Conservation (phyloP, 768 basidiomycete species). For the Trametes coccinea region DNA sequence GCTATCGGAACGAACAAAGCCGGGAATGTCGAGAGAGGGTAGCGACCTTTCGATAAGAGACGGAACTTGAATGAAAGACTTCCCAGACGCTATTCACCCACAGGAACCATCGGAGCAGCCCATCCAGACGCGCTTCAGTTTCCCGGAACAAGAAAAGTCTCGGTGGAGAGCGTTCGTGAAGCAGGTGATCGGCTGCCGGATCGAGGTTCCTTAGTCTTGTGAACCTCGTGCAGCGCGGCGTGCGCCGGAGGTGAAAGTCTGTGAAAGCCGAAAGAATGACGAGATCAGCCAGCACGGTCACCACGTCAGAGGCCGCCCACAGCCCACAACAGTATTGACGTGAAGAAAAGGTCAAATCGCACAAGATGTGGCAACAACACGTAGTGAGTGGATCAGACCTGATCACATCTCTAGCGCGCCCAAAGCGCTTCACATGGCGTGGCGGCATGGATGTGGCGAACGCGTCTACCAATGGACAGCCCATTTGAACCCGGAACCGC, state of each 20-base stretch:
- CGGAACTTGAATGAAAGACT: slow-evolving; percentile 25
- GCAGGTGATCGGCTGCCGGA: slow-evolving; percentile 26
- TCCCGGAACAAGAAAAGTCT: slow-evolving; percentile 10
- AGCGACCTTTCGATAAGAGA: slow-evolving; percentile 27
- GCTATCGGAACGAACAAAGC: slow-evolving; percentile 21
- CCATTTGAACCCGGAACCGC: too few relatives aligned
- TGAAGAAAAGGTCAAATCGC: too few relatives aligned
- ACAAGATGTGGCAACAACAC: too few relatives aligned
- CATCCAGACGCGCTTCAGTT: slow-evolving; percentile 11
- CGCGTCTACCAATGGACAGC: too few relatives aligned
- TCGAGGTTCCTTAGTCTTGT: slow-evolving; percentile 20
- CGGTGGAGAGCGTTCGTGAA: slow-evolving; percentile 8
- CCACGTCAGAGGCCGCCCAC: neutral
- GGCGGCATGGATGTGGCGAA: too few relatives aligned
- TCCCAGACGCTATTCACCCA: slow-evolving; percentile 21
- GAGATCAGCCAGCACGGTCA: neutral
- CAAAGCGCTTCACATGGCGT: too few relatives aligned
- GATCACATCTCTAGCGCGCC: too few relatives aligned
- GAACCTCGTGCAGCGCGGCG: slow-evolving; percentile 16
- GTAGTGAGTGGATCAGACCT: too few relatives aligned
- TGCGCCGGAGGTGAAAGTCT: slow-evolving; percentile 11
- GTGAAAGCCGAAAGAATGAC: slow-evolving; percentile 14
- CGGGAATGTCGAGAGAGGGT: slow-evolving; percentile 14
- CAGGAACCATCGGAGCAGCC: slow-evolving; percentile 12
- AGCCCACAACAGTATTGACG: neutral